Evolutionary conservation across 2,329 filamentous ascomycete species (phyloP).

Genomic region (Sclerotinia subarctica): DNA sequence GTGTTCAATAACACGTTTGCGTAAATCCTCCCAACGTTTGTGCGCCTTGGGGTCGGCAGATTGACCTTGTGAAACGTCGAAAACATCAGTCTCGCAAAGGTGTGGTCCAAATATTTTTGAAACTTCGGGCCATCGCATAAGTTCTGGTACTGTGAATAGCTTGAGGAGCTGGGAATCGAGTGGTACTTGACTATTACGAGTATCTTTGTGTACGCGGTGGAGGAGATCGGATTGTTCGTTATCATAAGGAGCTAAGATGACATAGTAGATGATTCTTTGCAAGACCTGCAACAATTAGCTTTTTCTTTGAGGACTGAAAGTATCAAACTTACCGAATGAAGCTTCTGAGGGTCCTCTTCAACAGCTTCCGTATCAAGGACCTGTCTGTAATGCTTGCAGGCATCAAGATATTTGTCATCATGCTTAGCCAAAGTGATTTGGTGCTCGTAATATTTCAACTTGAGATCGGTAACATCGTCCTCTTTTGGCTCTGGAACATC

Average conservation of each 20-base stretch:
- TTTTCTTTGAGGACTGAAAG: background rate
- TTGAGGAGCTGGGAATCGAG: constrained; percentile 84
- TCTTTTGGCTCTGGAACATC: constrained; percentile 75
- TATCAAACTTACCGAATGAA: constrained; percentile 66
- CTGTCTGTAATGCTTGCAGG: constrained; percentile 96
- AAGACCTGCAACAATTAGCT: constrained; percentile 60
- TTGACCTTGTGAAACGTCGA: constrained; percentile 63
- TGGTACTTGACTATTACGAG: constrained; percentile 73
- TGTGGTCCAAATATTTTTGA: constrained; percentile 85
- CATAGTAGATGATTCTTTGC: constrained; percentile 94
- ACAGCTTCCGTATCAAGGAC: constrained; percentile 95
- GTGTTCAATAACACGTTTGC: constrained; percentile 98
- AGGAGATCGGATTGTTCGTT: constrained; percentile 98
- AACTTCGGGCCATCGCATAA: constrained; percentile 98
- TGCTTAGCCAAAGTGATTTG: constrained; percentile 95
- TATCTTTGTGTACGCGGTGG: constrained; percentile 84
- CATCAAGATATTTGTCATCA: constrained; percentile 94
- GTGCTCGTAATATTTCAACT: constrained; percentile 94
- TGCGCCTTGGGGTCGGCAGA: constrained; percentile 76
- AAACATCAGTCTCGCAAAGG: constrained; percentile 85
- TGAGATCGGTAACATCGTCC: constrained; percentile 93
- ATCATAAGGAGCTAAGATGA: constrained; percentile 93
- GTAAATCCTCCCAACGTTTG: constrained; percentile 87
- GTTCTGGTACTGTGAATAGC: constrained; percentile 89
- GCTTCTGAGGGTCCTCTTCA: constrained; percentile 80